phyloP scores from a whole-genome alignment of 2,329 filamentous ascomycete genomes.

The Cryphonectria parasitica region DNA sequence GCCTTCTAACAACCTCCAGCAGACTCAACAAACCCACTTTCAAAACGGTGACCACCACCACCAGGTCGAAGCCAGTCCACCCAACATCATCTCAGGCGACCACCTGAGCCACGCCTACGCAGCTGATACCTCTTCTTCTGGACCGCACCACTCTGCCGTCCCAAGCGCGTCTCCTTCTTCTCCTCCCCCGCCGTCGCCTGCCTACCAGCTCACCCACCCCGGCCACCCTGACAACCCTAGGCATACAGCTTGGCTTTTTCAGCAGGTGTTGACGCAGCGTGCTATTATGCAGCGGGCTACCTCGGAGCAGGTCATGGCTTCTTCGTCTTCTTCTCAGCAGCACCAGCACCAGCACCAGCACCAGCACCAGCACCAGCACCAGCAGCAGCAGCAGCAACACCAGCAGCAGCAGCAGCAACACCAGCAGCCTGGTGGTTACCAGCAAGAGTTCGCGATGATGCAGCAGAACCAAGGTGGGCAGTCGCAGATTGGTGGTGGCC shows the following conservation, averaged over 20 bases:
- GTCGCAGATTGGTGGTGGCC: neutral
- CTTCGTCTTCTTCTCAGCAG: neutral
- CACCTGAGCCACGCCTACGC: neutral
- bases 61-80: neutral
- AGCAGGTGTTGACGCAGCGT: neutral
- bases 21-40: neutral
- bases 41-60: neutral
- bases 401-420: neutral
- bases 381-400: neutral
- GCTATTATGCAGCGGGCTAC: neutral
- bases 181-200: neutral
- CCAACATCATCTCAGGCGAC: neutral
- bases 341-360: too few species aligned
- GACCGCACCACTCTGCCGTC: neutral
- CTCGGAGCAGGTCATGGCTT: neutral
- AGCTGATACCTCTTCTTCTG: neutral
- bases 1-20: neutral
- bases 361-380: neutral
- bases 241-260: neutral
- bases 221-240: neutral
- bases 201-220: neutral
- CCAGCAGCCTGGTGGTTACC: neutral
- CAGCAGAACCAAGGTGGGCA: neutral
- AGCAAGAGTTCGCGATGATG: neutral
- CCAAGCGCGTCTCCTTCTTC: neutral